These are phyloP conservation scores for Strobilomyces echinocephalus DNA, from an alignment of 768 basidiomycete genomes.

Conservation along the genomic window DNA sequence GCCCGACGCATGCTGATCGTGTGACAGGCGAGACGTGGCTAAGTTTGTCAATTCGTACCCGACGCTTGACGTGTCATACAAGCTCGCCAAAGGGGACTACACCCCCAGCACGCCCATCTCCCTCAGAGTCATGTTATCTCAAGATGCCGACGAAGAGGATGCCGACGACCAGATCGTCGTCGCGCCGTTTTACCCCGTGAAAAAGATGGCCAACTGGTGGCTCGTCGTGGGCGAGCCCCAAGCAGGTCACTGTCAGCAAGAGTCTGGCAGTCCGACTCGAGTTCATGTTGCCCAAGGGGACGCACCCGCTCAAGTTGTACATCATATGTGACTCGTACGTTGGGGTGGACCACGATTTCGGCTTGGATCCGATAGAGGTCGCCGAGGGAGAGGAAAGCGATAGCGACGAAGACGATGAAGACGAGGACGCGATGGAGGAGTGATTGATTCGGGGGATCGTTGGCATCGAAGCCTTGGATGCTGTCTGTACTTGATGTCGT, in stretches of 20 bases:
- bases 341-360: slow-evolving; percentile 89
- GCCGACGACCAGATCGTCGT: slow-evolving; percentile 76
- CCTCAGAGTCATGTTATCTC: slow-evolving; percentile 72
- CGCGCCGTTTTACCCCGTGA: slow-evolving; percentile 89
- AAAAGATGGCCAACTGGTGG: slow-evolving; percentile 97
- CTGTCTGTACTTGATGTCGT: neutral
- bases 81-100: slow-evolving; percentile 83
- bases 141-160: slow-evolving; percentile 77
- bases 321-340: slow-evolving; percentile 92
- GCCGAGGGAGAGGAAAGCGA: slow-evolving; percentile 89
- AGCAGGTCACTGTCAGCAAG: slow-evolving; percentile 79
- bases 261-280: slow-evolving; percentile 81
- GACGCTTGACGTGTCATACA: slow-evolving; percentile 85
- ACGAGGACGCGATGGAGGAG: slow-evolving; percentile 51
- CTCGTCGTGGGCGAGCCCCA: slow-evolving; percentile 85
- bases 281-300: slow-evolving; percentile 81
- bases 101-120: slow-evolving; percentile 81
- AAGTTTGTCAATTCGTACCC: slow-evolving; percentile 96
- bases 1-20: neutral
- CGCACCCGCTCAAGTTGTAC: slow-evolving; percentile 76
- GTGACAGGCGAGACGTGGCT: slow-evolving; percentile 82
- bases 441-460: slow-evolving; percentile 53
- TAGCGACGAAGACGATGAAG: slow-evolving; percentile 63
- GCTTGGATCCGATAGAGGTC: slow-evolving; percentile 76
- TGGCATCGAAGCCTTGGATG: neutral